These are phyloP conservation scores for Alternaria tenuissima DNA, from an alignment of 2,329 filamentous ascomycete species.

Conservation along the genomic window DNA sequence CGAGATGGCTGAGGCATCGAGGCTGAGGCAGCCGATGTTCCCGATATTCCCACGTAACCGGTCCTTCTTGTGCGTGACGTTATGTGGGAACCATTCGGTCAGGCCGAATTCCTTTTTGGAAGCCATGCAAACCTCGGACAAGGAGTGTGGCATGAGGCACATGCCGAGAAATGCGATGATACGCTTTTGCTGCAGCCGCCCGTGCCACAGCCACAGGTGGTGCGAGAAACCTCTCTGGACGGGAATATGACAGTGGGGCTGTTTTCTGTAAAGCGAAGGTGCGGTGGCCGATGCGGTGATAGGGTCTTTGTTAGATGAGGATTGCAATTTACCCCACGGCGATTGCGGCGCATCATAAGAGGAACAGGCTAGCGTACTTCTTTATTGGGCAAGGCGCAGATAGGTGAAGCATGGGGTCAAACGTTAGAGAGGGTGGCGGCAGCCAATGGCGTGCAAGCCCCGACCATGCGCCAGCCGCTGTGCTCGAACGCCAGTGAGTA, in stretches of 20 bases:
- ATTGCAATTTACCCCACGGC: constrained; percentile 32
- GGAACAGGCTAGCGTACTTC: constrained; percentile 40
- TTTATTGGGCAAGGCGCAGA: constrained; percentile 19
- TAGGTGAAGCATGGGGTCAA: constrained; percentile 29
- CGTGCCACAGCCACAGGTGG: constrained; percentile 20
- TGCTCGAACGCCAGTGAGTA: constrained; percentile 17
- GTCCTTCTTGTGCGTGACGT: constrained; percentile 15
- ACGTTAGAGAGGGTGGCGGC: constrained; percentile 13
- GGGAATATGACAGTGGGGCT: background rate
- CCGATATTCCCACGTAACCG: constrained; percentile 8
- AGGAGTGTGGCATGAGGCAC: constrained; percentile 35
- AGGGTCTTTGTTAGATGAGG: constrained; percentile 17
- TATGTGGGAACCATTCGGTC: constrained; percentile 6
- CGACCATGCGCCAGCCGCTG: constrained; percentile 25
- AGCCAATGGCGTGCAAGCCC: constrained; percentile 25
- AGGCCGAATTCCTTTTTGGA: constrained; percentile 2
- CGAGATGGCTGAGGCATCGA: constrained; percentile 14
- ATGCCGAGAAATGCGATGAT: constrained; percentile 7
- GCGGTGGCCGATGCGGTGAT: constrained; percentile 8
- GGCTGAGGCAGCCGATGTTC: constrained; percentile 27
- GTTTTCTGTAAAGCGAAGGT: constrained; percentile 1
- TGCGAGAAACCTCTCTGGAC: background rate
- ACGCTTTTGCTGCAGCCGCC: constrained; percentile 29
- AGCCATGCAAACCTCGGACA: constrained; percentile 33
- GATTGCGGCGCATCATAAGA: constrained; percentile 14